These are phyloP conservation scores for Cyclotella choctawhatcheeana DNA, from an alignment of 108 stramenopile species.

Conservation along the genomic window DNA sequence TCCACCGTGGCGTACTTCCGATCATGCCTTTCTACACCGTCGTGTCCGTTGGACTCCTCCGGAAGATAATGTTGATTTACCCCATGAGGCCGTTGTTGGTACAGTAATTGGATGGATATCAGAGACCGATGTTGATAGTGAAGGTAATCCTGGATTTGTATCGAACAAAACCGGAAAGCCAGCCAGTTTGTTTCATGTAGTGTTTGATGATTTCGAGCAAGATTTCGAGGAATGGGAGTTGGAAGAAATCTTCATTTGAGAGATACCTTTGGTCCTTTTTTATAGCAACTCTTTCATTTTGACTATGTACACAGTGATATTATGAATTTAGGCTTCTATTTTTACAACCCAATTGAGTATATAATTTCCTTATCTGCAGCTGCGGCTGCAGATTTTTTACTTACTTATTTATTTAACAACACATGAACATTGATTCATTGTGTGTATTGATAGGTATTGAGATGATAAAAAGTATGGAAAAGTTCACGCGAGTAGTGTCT, in stretches of 20 bases:
- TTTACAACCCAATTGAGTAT: too few species aligned
- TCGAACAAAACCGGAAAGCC: constrained; percentile 70
- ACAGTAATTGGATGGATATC: constrained; percentile 77
- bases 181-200: constrained; percentile 75
- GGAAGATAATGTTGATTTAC: constrained; percentile 12
- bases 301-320: too few species aligned
- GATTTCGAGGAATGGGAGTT: constrained; percentile 87
- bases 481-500: too few species aligned
- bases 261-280: too few species aligned
- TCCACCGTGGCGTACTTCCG: constrained; percentile 80
- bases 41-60: constrained; percentile 47
- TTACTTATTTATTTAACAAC: too few species aligned
- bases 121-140: constrained; percentile 76
- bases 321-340: too few species aligned
- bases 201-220: constrained; percentile 76
- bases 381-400: too few species aligned
- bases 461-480: too few species aligned
- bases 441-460: too few species aligned
- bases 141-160: constrained; percentile 83
- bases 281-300: too few species aligned
- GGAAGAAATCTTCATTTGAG: constrained; percentile 52
- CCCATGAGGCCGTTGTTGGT: constrained; percentile 58
- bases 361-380: too few species aligned
- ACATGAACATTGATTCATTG: too few species aligned
- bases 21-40: constrained; percentile 65